These are phyloP conservation scores for Morella rubra DNA, from an alignment of 306 rosid species.

Conservation along the genomic window DNA sequence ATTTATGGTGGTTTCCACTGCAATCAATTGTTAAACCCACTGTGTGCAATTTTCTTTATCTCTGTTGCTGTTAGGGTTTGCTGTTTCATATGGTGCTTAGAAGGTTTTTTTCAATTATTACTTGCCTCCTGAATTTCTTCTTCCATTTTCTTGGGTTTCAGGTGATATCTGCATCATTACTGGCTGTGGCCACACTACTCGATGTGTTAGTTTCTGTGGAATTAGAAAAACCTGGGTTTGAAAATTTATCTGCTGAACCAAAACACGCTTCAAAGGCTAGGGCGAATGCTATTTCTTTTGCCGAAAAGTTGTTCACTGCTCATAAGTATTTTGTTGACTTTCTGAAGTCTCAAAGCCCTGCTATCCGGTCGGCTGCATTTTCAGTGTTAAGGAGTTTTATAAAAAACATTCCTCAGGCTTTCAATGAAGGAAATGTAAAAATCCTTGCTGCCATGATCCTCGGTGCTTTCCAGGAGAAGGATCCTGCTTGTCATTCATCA, in stretches of 20 bases:
- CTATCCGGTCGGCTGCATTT: conserved; percentile 83
- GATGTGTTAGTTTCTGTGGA: conserved; percentile 68
- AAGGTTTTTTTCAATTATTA: conserved; percentile 9
- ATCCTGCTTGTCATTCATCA: conserved; percentile 76
- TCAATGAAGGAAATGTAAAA: conserved; percentile 71
- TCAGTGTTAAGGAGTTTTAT: conserved; percentile 68
- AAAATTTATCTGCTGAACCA: conserved; percentile 53
- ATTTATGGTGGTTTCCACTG: background rate
- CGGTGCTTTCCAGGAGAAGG: conserved; percentile 91
- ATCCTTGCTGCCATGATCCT: conserved; percentile 64
- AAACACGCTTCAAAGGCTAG: conserved; percentile 78
- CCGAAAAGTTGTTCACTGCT: conserved; percentile 70
- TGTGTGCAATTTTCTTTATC: background rate
- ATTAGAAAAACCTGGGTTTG: conserved; percentile 52
- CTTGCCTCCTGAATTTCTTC: conserved; percentile 27
- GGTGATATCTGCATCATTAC: conserved; percentile 87
- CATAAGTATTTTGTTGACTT: conserved; percentile 68
- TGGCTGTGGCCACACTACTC: conserved; percentile 88
- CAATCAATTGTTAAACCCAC: background rate
- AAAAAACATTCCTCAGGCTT: conserved; percentile 69
- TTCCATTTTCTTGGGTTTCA: conserved; percentile 36
- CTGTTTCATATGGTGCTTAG: background rate
- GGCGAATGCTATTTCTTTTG: conserved; percentile 67
- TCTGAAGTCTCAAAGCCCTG: conserved; percentile 67
- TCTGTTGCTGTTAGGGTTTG: background rate